Percentiles rank a stretch among this genome's conserved stretches.
Conservation (phyloP, 2,329 filamentous ascomycete species). For the Neopestalotiopsis sp. region DNA sequence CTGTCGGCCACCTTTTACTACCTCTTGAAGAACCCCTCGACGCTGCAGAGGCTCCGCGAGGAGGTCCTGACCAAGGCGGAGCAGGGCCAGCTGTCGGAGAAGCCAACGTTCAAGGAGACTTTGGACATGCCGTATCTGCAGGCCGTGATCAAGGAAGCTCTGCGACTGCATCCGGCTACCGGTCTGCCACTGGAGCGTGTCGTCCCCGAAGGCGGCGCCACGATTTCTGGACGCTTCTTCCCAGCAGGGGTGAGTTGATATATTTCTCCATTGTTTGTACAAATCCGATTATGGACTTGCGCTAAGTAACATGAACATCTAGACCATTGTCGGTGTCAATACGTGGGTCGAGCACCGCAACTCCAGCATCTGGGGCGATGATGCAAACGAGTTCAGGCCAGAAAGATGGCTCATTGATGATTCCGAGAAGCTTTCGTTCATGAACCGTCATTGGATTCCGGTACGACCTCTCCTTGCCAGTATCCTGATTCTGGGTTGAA, state of each 20-base stretch:
- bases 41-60: conserved; percentile 19
- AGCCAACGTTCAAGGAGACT: conserved; percentile 32
- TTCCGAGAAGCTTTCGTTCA: conserved; percentile 28
- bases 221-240: conserved; percentile 32
- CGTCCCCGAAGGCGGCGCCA: conserved; percentile 31
- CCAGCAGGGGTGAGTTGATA: conserved; percentile 28
- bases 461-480: conserved; percentile 27
- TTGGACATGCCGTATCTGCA: conserved; percentile 50
- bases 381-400: conserved; percentile 42
- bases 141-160: conserved; percentile 60
- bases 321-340: conserved; percentile 41
- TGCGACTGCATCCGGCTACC: conserved; percentile 37
- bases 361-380: conserved; percentile 36
- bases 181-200: conserved; percentile 32
- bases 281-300: neutral
- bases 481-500: neutral
- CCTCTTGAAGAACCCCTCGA: conserved; percentile 26
- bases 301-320: neutral
- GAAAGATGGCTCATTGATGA: conserved; percentile 46
- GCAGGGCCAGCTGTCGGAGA: conserved; percentile 19
- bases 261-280: too few species aligned
- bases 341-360: conserved; percentile 42
- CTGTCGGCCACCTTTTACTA: conserved; percentile 34
- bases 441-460: conserved; percentile 40
- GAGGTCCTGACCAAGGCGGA: conserved; percentile 29